phyloP scores from a whole-genome alignment of 495 filamentous ascomycete genomes.

The Chaetomidium leptoderma region DNA sequence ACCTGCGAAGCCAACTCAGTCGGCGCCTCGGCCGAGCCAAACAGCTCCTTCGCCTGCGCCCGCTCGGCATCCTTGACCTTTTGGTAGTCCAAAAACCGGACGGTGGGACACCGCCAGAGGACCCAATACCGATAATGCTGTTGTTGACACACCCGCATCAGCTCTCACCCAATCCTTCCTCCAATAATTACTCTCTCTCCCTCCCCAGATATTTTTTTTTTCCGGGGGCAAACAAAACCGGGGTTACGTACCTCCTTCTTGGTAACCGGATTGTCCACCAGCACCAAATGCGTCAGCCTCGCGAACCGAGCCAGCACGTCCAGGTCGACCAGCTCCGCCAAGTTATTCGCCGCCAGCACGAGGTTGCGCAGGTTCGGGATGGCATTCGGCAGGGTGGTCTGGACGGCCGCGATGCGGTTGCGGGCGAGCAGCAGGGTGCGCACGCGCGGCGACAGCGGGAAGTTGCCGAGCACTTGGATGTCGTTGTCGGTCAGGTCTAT shows the following conservation, averaged over 20 bases:
- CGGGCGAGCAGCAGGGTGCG: constrained; percentile 81
- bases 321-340: constrained; percentile 78
- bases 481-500: constrained; percentile 99
- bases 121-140: constrained; percentile 92
- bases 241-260: constrained; percentile 91
- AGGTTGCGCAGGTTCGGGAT: constrained; percentile 75
- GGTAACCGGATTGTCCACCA: constrained; percentile 84
- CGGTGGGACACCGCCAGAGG: constrained; percentile 75
- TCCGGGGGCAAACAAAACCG: too few species aligned
- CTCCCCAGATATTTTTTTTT: too few species aligned
- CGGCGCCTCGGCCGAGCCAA: constrained; percentile 71
- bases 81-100: constrained; percentile 89
- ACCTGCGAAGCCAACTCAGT: constrained; percentile 68
- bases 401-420: constrained; percentile 80
- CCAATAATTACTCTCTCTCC: neutral
- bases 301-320: constrained; percentile 70
- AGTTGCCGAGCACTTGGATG: constrained; percentile 81
- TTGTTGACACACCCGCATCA: too few species aligned
- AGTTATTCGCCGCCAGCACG: constrained; percentile 70
- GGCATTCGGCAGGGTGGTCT: constrained; percentile 63
- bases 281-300: constrained; percentile 68
- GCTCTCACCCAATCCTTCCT: neutral
- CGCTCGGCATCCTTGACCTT: constrained; percentile 88
- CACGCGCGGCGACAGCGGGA: constrained; percentile 87
- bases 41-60: constrained; percentile 66